Conservation (phyloP, 2,329 filamentous ascomycete genomes). For the Colletotrichum coccodes region DNA sequence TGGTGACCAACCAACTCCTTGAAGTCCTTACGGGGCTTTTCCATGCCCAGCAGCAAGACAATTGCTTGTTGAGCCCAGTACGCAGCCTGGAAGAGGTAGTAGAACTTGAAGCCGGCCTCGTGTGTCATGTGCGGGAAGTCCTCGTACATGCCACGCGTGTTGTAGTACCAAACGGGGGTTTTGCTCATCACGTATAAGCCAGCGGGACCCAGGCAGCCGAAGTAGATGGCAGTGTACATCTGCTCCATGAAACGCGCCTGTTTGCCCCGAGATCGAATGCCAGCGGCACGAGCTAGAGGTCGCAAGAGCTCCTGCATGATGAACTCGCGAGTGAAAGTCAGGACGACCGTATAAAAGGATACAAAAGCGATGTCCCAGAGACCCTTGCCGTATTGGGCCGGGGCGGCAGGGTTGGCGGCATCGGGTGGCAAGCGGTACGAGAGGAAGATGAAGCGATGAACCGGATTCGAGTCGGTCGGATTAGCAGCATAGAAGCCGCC, state of each 20-base stretch:
- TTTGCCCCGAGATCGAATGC: constrained; percentile 79
- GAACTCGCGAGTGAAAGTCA: constrained; percentile 95
- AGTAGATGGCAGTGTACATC: constrained; percentile 93
- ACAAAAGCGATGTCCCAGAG: constrained; percentile 87
- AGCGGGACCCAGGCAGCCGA: constrained; percentile 81
- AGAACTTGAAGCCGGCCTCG: constrained; percentile 87
- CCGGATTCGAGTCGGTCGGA: constrained; percentile 80
- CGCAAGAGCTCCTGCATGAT: constrained; percentile 91
- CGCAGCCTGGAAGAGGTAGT: constrained; percentile 92
- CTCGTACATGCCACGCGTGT: constrained; percentile 90
- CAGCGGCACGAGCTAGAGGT: constrained; percentile 76
- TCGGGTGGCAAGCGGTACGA: constrained; percentile 79
- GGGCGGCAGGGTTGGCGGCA: constrained; percentile 50
- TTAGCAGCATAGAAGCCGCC: constrained; percentile 77
- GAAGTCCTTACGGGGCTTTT: constrained; percentile 95
- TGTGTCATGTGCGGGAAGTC: constrained; percentile 86
- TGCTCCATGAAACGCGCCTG: constrained; percentile 96
- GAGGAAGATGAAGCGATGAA: constrained; percentile 87
- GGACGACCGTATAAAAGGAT: constrained; percentile 86
- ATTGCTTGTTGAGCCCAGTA: constrained; percentile 98
- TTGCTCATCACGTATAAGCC: constrained; percentile 91
- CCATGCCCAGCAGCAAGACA: constrained; percentile 85
- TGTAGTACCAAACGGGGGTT: constrained; percentile 97
- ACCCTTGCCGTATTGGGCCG: constrained; percentile 88
- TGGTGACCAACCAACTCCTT: constrained; percentile 93